Conservation (phyloP, 148 eudicot species). For the Simmondsia chinensis region DNA sequence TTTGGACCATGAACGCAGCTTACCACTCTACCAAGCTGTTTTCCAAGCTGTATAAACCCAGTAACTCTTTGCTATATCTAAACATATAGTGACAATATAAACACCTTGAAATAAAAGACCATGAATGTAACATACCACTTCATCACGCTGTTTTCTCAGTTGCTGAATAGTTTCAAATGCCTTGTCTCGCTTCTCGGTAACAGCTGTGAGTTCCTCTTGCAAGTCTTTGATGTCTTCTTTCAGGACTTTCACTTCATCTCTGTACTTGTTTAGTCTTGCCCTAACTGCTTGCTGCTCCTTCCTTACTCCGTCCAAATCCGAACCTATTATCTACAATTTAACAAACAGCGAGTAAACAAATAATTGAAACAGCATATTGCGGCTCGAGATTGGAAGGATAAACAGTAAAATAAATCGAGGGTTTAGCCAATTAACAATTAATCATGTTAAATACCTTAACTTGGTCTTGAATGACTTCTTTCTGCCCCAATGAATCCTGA, state of each 20-base stretch:
- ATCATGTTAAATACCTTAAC: constrained; percentile 48
- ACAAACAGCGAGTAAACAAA: not conserved
- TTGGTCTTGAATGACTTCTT: constrained; percentile 67
- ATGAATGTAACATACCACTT: constrained; percentile 60
- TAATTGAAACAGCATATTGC: not conserved
- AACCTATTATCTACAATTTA: constrained; percentile 47
- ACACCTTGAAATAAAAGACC: no score
- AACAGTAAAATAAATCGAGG: not conserved
- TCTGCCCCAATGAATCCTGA: constrained; percentile 64
- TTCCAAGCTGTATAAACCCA: no score
- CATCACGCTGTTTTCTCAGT: constrained; percentile 38
- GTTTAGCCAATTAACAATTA: no score
- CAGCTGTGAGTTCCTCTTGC: constrained; percentile 23
- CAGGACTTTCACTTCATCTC: constrained; percentile 27
- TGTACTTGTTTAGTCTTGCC: constrained; percentile 34
- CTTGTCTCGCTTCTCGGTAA: constrained; percentile 29
- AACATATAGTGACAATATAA: no score
- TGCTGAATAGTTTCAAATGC: constrained; percentile 18
- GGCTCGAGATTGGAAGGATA: not conserved
- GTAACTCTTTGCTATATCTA: no score
- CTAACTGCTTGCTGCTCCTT: constrained; percentile 47
- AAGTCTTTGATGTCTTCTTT: constrained; percentile 31
- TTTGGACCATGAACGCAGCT: no score
- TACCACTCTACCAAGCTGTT: no score
- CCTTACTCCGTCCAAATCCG: constrained; percentile 64